A percentile compares a stretch with the other conserved stretches of the same genome.
Evolutionary conservation across 208 protist genomes (phyloP).

Genomic region (Leishmania tropica): DNA sequence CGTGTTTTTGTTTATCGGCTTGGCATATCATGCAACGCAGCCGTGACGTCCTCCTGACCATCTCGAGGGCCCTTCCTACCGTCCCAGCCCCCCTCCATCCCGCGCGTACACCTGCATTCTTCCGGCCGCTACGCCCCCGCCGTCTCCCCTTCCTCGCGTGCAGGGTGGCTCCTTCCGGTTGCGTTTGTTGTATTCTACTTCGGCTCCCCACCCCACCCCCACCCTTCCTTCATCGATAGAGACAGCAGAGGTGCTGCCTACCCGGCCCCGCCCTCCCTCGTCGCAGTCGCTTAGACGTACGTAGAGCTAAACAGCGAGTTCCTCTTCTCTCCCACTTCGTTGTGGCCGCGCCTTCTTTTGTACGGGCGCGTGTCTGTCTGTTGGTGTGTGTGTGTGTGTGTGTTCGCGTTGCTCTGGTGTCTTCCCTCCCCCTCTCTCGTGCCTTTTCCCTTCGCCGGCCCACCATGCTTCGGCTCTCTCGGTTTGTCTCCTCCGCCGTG

Average conservation of each 20-base stretch:
- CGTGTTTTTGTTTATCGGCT: not conserved
- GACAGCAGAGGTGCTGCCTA: not conserved
- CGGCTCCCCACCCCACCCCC: not conserved
- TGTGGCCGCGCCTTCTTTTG: not conserved
- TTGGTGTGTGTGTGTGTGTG: not conserved
- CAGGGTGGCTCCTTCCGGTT: not conserved
- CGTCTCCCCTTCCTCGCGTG: not conserved
- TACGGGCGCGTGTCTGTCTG: not conserved
- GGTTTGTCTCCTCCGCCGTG: not conserved
- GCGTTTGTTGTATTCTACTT: not conserved
- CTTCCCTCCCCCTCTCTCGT: not conserved
- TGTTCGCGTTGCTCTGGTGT: too few species aligned
- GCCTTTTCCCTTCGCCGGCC: not conserved
- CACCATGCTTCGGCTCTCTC: constrained; percentile 18
- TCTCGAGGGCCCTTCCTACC: not conserved
- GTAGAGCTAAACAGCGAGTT: not conserved
- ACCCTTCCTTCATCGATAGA: not conserved
- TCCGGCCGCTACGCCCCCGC: not conserved
- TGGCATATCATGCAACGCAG: not conserved
- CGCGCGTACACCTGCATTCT: not conserved
- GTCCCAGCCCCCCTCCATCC: not conserved
- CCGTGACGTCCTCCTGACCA: not conserved
- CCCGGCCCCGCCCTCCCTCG: not conserved
- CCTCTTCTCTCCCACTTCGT: not conserved
- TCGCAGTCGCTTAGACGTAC: not conserved